Percentiles rank a stretch among this genome's conserved stretches.
These are phyloP conservation scores for Ambrosiella xylebori DNA, from an alignment of 2,329 filamentous ascomycete species.

Conservation along the genomic window DNA sequence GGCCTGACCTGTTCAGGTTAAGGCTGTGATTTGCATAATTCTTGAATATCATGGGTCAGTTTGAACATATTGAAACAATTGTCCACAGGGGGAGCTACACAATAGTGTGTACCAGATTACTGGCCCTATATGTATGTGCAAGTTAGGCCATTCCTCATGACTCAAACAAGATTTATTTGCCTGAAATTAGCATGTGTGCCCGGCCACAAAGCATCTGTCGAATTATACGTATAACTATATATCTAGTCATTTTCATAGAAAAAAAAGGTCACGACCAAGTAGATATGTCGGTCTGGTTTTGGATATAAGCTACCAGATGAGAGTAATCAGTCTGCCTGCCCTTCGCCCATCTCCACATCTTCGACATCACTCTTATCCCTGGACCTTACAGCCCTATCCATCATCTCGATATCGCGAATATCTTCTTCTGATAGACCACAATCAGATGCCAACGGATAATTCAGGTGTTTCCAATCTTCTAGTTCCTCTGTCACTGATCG, in stretches of 20 bases:
- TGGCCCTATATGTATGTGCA: too few relatives aligned
- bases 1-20: too few relatives aligned
- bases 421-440: slow-evolving; percentile 11
- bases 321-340: neutral
- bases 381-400: neutral
- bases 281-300: neutral
- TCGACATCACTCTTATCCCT: slow-evolving; percentile 1
- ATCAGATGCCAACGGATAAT: slow-evolving; percentile 26
- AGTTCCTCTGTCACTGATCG: slow-evolving; percentile 87
- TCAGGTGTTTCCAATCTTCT: slow-evolving; percentile 81
- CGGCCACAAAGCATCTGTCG: too few relatives aligned
- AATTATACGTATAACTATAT: too few relatives aligned
- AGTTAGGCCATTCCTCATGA: too few relatives aligned
- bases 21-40: neutral
- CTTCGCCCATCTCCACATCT: slow-evolving; percentile 11
- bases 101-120: neutral
- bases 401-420: slow-evolving; percentile 7
- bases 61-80: neutral
- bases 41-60: neutral
- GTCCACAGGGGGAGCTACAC: neutral
- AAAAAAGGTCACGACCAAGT: too few relatives aligned
- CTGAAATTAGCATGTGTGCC: neutral
- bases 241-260: too few relatives aligned
- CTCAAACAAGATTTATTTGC: neutral
- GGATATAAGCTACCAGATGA: too few relatives aligned